Evolutionary conservation across 2,329 filamentous ascomycete genomes (phyloP), one percentile per base, ranked within the genome.

Genomic region (Coniochaeta ligniaria): DNA sequence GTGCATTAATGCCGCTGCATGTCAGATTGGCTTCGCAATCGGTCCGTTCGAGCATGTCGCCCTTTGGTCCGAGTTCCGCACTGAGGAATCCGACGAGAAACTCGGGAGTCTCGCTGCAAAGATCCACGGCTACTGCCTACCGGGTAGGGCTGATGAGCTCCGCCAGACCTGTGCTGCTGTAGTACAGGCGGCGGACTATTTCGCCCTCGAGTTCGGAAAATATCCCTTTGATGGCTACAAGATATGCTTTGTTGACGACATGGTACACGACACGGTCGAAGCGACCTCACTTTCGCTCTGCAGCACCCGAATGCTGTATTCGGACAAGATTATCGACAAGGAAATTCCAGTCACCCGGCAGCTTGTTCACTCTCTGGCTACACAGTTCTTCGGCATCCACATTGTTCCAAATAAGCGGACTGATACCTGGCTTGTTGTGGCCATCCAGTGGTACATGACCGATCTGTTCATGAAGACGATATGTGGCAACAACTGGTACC

Each of bases 31-130:
- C 5, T 96, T 99, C 72, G 91, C 92, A 2, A 85, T 98, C 60
- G 95, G 96, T 0, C 95, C 96, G 0, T 99, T 99, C 71, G 92
- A 98, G 73, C 89, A 94, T 66, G 88, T 98, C 59, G 91, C 97
- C 70, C 80, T 99, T 6, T 85, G 80, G 64, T 89, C 91, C 2
- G 90, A 94, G 66, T 96, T 91, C 68, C 87, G 96, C 58, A 91
- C 93, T 54, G 91, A 92, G 63, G 92, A 96, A 66, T 91, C 96
- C 65, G 93, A 97, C 69, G 92, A 96, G 67, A 92, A 93, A 71
- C 84, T 99, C 60, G 92, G 92, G 3, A 86, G 89, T 65, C 96
- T 92, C 69, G 92, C 93, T 0, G 85, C 96, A 64, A 92, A 94
- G 65, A 85, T 99, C 3, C 87, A 96, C 67, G 95, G 89, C 7